Conservation (phyloP, 2,329 filamentous ascomycete genomes). For the Fusarium longipes region DNA sequence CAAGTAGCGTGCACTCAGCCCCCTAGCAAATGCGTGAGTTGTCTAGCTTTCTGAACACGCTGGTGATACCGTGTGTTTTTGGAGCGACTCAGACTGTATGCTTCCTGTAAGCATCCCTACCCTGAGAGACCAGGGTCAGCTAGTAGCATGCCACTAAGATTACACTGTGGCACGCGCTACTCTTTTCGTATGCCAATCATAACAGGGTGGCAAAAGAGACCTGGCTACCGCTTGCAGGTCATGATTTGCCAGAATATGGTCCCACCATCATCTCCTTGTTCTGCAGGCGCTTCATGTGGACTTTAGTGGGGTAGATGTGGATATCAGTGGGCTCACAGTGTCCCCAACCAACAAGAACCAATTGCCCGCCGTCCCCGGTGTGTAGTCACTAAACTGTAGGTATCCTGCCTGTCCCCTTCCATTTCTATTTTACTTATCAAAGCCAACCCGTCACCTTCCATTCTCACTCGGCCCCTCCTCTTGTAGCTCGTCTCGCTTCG, state of each 20-base stretch:
- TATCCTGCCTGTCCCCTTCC: conserved; percentile 26
- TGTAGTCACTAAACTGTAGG: conserved; percentile 9
- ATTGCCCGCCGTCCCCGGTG: conserved; percentile 46
- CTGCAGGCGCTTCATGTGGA: conserved; percentile 38
- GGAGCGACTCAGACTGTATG: conserved; percentile 43
- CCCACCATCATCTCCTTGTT: conserved; percentile 41
- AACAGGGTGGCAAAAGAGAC: conserved; percentile 48
- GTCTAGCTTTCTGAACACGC: conserved; percentile 29
- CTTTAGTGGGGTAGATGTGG: conserved; percentile 23
- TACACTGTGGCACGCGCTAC: conserved; percentile 46
- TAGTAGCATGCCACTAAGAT: conserved; percentile 48
- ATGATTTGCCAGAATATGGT: conserved; percentile 48
- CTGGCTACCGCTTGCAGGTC: conserved; percentile 37
- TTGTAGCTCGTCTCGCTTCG: conserved; percentile 47
- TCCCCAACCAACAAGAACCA: conserved; percentile 50
- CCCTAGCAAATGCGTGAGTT: conserved; percentile 38
- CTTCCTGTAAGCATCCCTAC: conserved; percentile 32
- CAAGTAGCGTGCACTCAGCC: conserved; percentile 35
- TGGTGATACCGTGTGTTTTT: conserved; percentile 33
- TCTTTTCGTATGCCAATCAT: conserved; percentile 48
- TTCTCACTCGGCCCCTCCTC: conserved; percentile 42
- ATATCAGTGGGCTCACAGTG: conserved; percentile 31
- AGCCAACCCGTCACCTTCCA: conserved; percentile 38
- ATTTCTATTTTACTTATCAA: conserved; percentile 44
- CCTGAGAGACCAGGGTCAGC: conserved; percentile 24